A percentile compares a stretch with the other conserved stretches of the same genome.
Conservation (phyloP, 1,284 basidiomycete genomes). For the Leucoagaricus sp. region DNA sequence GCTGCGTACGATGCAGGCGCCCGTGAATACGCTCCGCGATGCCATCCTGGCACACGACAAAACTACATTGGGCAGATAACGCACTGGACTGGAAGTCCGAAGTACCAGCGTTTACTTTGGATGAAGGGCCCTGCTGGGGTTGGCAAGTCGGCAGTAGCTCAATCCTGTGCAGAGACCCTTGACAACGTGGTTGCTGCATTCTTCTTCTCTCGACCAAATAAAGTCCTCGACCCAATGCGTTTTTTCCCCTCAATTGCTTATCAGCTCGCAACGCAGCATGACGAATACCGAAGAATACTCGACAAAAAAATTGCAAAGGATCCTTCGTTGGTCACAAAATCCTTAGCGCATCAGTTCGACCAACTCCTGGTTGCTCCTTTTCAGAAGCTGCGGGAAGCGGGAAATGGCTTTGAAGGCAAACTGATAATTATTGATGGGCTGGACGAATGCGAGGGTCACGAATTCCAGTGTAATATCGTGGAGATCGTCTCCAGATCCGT, state of each 20-base stretch:
- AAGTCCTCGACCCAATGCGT: constrained; percentile 13
- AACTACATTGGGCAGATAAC: background rate
- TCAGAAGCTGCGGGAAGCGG: background rate
- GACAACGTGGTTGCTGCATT: constrained; percentile 12
- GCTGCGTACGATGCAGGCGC: background rate
- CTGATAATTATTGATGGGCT: background rate
- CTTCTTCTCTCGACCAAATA: constrained; percentile 23
- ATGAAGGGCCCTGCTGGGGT: constrained; percentile 13
- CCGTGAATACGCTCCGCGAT: background rate
- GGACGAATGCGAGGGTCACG: background rate
- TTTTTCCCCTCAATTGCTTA: constrained; percentile 26
- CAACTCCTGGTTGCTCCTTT: background rate
- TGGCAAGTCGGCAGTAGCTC: constrained; percentile 15
- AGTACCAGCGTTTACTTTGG: constrained; percentile 9
- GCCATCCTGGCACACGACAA: constrained; percentile 1
- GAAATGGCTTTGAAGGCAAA: background rate
- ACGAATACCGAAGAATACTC: background rate
- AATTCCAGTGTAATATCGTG: background rate
- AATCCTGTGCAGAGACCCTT: constrained; percentile 9
- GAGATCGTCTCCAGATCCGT: background rate
- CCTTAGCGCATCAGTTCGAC: background rate
- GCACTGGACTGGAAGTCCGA: background rate
- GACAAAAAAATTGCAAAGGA: constrained; percentile 1
- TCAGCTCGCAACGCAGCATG: constrained; percentile 18
- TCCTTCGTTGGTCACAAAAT: constrained; percentile 1